Evolutionary conservation across 352 stramenopile species (phyloP), one percentile per base, ranked within the genome.

Genomic region (Phytophthora aleatoria): DNA sequence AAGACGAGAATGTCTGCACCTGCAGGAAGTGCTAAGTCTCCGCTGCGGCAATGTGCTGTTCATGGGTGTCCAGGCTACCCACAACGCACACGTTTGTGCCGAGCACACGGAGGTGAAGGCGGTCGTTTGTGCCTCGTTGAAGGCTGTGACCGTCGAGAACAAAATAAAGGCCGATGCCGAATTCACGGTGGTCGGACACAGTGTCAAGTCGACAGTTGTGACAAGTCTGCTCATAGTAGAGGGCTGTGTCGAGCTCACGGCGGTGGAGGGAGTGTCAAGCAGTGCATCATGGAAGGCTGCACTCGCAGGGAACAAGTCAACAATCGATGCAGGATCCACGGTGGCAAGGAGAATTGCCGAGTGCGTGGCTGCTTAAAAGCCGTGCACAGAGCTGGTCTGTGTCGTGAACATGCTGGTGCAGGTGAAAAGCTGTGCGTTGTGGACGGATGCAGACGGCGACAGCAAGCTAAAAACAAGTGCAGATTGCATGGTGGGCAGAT

Each of bases 311-410:
- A 66, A 51, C 62, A 70, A 44, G 42, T 64, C 33, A 65, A 70
- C 47, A 80, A 81, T 24, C 84, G 74, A 38, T 92, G 81, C 57
- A 75, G 78, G 36, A 70, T 87, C 11, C 83, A 92, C 61, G 83
- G 81, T 47, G 78, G 78, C 8, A 83, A 73, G 33, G 78, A 78
- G 50, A 71, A 67, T 16, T 90, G 77, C 57, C 67, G 57, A 41
- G 43, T 81, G 15, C 45, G 48, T 0, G 74, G 64, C 13, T 85
- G 79, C 54, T 64, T 61, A 3, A 61, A 68, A 8, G 44, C 52
- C 16, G 48, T 38, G 7, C 55, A 69, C 28, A 28, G 33, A 54
- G 56, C 58, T 27, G 58, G 62, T 15, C 68, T 83, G 10, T 90
- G 81, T 64, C 82, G 70, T 50, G 51, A 71, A 41, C 81, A 92